phyloP scores from a whole-genome alignment of 495 filamentous ascomycete genomes.

The Podospora appendiculata region DNA sequence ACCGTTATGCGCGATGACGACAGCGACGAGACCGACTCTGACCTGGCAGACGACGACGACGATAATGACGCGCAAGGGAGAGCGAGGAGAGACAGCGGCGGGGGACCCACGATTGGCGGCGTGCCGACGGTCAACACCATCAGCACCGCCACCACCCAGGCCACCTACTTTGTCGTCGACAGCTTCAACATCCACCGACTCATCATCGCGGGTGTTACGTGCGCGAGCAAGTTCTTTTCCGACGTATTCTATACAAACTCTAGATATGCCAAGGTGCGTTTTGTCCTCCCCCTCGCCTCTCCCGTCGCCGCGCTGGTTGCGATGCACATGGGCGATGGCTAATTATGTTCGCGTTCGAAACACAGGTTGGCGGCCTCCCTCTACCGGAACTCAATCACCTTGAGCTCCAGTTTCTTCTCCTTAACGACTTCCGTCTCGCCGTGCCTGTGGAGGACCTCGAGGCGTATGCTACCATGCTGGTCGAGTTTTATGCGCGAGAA shows the following conservation, averaged over 20 bases:
- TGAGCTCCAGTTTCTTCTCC: conserved; percentile 89
- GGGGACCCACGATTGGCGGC: conserved; percentile 14
- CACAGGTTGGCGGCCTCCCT: conserved; percentile 90
- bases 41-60: conserved; percentile 32
- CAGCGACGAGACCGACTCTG: conserved; percentile 30
- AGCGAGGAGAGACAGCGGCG: conserved; percentile 7
- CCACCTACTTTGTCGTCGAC: conserved; percentile 88
- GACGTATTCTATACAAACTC: conserved; percentile 99
- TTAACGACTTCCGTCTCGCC: conserved; percentile 95
- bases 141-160: conserved; percentile 17
- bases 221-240: conserved; percentile 99
- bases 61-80: not conserved
- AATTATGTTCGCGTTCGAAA: no score
- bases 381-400: conserved; percentile 94
- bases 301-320: not conserved
- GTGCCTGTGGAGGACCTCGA: conserved; percentile 94
- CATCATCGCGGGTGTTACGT: conserved; percentile 95
- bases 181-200: conserved; percentile 98
- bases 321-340: no score
- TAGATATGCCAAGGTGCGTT: conserved; percentile 89
- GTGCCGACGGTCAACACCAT: conserved; percentile 6
- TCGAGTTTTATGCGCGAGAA: conserved; percentile 95
- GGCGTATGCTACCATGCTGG: conserved; percentile 96
- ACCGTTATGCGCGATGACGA: conserved; percentile 29
- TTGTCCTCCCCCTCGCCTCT: not conserved